A percentile compares a stretch with the other conserved stretches of the same genome.
Conservation (phyloP, 2,329 filamentous ascomycete species). For the Xylariaceae sp. region DNA sequence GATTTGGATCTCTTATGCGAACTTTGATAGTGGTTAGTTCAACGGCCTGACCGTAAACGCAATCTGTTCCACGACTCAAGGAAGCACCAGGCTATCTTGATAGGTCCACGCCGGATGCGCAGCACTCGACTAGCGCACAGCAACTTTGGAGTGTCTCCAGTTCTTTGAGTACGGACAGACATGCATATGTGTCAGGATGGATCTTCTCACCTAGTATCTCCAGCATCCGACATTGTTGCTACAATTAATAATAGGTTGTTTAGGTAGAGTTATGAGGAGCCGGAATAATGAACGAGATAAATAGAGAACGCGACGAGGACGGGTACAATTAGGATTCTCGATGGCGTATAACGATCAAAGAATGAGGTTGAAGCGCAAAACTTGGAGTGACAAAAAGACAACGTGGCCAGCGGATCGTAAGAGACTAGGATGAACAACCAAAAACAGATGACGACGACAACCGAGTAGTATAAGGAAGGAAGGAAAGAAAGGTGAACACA, state of each 20-base stretch:
- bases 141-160: background rate
- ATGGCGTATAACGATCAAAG: constrained; percentile 5
- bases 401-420: background rate
- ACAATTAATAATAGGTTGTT: background rate
- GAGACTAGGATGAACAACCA: background rate
- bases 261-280: background rate
- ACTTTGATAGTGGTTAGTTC: constrained; percentile 26
- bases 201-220: constrained; percentile 32
- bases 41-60: background rate
- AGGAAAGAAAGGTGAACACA: background rate
- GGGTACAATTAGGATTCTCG: background rate
- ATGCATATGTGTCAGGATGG: background rate
- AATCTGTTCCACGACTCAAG: background rate
- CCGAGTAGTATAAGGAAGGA: background rate
- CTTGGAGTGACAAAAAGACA: background rate
- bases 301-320: background rate
- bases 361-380: background rate
- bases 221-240: constrained; percentile 34
- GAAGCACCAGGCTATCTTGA: background rate
- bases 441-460: background rate
- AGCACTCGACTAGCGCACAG: constrained; percentile 2
- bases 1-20: constrained; percentile 53
- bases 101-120: background rate
- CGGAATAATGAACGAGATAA: background rate
- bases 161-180: background rate